Base-by-base conservation (phyloP, 2,329 filamentous ascomycete species). In the Proliferodiscus dingleyae region DNA sequence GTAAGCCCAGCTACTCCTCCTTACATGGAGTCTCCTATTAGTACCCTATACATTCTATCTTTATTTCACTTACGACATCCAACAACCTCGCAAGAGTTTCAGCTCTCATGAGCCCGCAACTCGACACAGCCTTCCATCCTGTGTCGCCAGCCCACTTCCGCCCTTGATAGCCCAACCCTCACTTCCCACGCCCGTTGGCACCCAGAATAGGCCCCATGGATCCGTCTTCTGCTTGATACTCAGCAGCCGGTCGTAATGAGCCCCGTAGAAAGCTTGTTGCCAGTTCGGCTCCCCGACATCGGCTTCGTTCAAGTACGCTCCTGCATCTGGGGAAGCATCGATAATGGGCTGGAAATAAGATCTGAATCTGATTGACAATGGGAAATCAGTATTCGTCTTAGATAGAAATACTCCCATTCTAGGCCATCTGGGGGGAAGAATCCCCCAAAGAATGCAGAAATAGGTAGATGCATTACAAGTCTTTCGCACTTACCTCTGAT, bases 221-320 rank as follows among this genome's bases (percentile, higher is more conserved):
- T 78, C 77, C 50, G 71, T 77, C 55, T 67, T 70, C 28, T 63
- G 53, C 68, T 80, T 80, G 28, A 78, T 64, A 1, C 40, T 29
- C 8, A 66, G 45, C 9, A 77, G 53, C 15, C 52, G 51, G 2
- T 57, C 45, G 46, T 76, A 77, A 45, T 74, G 72, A 2, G 16
- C 19, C 0, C 72, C 73, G 49, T 67, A 75, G 52, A 74, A 74
- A 3, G 57, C 60, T 9, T 63, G 21, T 56, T 72, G 63, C 57
- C 65, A 74, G 36, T 68, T 51, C 1, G 62, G 61, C 58, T 73
- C 63, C 29, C 60, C 60, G 42, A 71, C 68, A 58, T 75, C 67
- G 3, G 68, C 71, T 61, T 78, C 74, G 51, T 73, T 75, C 63
- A 71, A 63, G 56, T 74, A 74, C 4, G 43, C 33, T 26, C 44